A percentile compares a stretch with the other conserved stretches of the same genome.
Evolutionary conservation across 1,284 basidiomycete species (phyloP).

Genomic region (Ustilago hordei): DNA sequence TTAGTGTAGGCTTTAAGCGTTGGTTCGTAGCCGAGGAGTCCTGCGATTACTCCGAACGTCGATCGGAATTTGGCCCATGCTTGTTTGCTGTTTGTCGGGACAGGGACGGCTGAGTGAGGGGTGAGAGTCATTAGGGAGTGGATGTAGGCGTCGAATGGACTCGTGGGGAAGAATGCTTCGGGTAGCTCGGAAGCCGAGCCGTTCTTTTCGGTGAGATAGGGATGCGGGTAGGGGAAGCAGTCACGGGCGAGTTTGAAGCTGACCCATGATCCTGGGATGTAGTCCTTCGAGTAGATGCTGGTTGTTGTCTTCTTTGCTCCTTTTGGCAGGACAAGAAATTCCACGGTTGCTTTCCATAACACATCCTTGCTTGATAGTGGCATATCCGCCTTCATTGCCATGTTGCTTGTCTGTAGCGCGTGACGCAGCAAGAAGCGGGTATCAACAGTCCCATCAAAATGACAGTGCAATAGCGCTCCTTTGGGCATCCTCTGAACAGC

Average conservation of each 20-base stretch:
- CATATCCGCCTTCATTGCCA: slow-evolving; percentile 48
- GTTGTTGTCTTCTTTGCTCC: slow-evolving; percentile 9
- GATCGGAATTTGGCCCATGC: slow-evolving; percentile 60
- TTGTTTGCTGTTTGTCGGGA: slow-evolving; percentile 50
- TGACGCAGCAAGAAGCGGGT: slow-evolving; percentile 45
- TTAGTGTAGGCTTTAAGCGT: slow-evolving; percentile 76
- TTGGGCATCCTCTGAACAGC: slow-evolving; percentile 52
- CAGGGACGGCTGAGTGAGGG: slow-evolving; percentile 24
- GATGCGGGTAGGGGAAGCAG: slow-evolving; percentile 44
- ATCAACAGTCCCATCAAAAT: slow-evolving; percentile 62
- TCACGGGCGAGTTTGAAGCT: slow-evolving; percentile 32
- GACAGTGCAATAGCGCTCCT: slow-evolving; percentile 57
- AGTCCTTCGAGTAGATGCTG: slow-evolving; percentile 40
- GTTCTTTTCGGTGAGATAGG: slow-evolving; percentile 25
- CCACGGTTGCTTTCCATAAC: slow-evolving; percentile 47
- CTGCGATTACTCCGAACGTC: slow-evolving; percentile 67
- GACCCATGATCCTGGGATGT: slow-evolving; percentile 52
- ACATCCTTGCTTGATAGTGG: slow-evolving; percentile 25
- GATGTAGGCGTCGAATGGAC: slow-evolving; percentile 50
- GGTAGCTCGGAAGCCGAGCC: slow-evolving; percentile 17
- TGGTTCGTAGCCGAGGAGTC: slow-evolving; percentile 71
- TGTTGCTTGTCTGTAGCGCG: slow-evolving; percentile 26
- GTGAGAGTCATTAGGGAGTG: slow-evolving; percentile 61
- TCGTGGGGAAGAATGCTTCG: slow-evolving; percentile 13
- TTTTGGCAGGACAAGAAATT: slow-evolving; percentile 38